phyloP scores from a whole-genome alignment of 495 filamentous ascomycete genomes.

The Penicillium coprophilum region DNA sequence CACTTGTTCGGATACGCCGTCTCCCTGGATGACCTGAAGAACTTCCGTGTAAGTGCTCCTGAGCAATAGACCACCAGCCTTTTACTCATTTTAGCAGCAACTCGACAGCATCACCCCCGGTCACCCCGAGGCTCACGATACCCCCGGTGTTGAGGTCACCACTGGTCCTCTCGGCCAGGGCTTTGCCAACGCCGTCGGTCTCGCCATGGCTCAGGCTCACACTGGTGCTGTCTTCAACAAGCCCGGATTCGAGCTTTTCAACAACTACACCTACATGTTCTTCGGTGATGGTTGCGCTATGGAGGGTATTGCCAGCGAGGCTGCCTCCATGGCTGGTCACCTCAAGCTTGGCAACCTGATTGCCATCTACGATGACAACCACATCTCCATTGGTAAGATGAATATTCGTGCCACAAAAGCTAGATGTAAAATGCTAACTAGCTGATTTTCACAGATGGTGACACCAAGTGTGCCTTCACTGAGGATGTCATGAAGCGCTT shows the following conservation, averaged over 20 bases:
- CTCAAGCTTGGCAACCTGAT: conserved; percentile 97
- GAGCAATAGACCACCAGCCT: background rate
- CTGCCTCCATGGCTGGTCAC: conserved; percentile 89
- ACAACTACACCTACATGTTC: conserved; percentile 96
- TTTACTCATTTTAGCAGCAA: conserved; percentile 44
- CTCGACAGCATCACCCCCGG: conserved; percentile 94
- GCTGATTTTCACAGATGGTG: conserved; percentile 61
- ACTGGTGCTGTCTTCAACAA: conserved; percentile 93
- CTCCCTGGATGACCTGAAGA: conserved; percentile 86
- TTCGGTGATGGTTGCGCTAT: conserved; percentile 98
- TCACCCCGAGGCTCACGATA: conserved; percentile 96
- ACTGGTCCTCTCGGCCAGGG: conserved; percentile 96
- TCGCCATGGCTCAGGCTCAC: conserved; percentile 93
- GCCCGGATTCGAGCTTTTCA: conserved; percentile 84
- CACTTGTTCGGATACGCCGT: conserved; percentile 92
- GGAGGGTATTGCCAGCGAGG: conserved; percentile 96
- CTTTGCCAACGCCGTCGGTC: conserved; percentile 92
- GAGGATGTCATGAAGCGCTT: conserved; percentile 96
- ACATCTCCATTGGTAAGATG: conserved; percentile 80
- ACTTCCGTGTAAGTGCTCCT: conserved; percentile 75
- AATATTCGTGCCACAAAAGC: background rate
- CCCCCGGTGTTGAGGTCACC: conserved; percentile 94
- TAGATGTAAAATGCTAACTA: conserved; percentile 9
- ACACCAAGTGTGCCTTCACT: conserved; percentile 94
- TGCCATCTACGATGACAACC: conserved; percentile 96